Base-by-base conservation (phyloP, 192 early-diverging fungal genomes). In the Rhizoclosmatium globosum region DNA sequence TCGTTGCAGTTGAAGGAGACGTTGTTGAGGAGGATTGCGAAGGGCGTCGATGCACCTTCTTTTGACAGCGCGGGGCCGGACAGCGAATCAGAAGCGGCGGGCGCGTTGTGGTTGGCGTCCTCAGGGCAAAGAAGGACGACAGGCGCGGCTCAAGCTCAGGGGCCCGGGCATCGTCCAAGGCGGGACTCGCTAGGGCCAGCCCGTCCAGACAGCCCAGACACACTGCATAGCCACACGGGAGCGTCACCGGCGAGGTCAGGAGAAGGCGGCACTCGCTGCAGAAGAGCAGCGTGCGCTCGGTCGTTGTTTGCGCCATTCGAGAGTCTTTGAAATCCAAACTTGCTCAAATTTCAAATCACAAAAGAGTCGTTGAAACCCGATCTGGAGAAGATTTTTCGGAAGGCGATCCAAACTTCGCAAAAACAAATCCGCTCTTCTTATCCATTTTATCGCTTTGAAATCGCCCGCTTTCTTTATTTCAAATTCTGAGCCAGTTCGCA, bases 201-300 rank as follows among this genome's bases (percentile, higher is more conserved):
- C 4, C 47, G 39, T 19, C 11, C 21, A 75, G 44, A 45, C 73
- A 68, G 21, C n/a, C 46, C 44, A 1, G 6, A 42, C 76, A 77
- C 15, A 77, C 64, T 3, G 64, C 21, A 6, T 7, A 13, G 15
- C 76, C 76, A 47, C 76, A 77, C 4, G 76, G 76, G 0, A 77
- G 62, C 23, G 66, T 77, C 13, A 48, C 47, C n/a, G 76, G 76
- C 31, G n/a, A 43, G 11, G n/a, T 47, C 11, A 77, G 65, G 3
- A 68, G 64, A 9, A 41, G 19, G 15, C 56, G 44, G 53, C 77
- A 79, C 47, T 71, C 23, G 3, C 7, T n/a, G 57, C 68, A 79
- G 41, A 23, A 39, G 47, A 77, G 21, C 23, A 41, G 62, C 7
- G 23, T 6, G 9, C 62, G 62, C 62, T 44, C 38, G 68, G 45